Conservation (phyloP, 495 filamentous ascomycete genomes). For the Hypoxylon subgilvum region DNA sequence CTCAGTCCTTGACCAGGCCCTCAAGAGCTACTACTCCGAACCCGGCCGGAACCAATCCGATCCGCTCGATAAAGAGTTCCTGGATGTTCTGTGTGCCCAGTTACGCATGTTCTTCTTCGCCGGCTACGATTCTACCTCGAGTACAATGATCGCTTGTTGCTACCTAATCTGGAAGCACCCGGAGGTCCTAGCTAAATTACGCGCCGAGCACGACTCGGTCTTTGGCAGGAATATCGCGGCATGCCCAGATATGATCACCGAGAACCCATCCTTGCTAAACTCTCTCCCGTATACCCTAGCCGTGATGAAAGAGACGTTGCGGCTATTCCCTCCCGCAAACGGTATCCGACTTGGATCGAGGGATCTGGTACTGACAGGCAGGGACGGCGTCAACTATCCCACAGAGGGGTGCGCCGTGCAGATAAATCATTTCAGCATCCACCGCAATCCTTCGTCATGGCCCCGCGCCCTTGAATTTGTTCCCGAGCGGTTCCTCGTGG, state of each 20-base stretch:
- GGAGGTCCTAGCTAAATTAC: constrained; percentile 43
- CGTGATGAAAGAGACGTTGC: constrained; percentile 57
- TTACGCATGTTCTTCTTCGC: constrained; percentile 41
- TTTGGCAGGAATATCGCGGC: constrained; percentile 39
- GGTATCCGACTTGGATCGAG: constrained; percentile 40
- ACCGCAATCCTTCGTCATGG: constrained; percentile 45
- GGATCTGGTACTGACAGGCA: constrained; percentile 39
- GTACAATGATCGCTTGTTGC: constrained; percentile 48
- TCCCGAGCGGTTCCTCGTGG: constrained; percentile 51
- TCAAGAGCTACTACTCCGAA: constrained; percentile 37
- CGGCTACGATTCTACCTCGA: constrained; percentile 48
- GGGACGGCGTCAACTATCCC: constrained; percentile 40
- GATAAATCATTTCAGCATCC: constrained; percentile 40
- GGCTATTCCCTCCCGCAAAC: constrained; percentile 48
- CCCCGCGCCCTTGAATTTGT: constrained; percentile 43
- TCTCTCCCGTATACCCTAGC: constrained; percentile 53
- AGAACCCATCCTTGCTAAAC: constrained; percentile 49
- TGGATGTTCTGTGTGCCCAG: constrained; percentile 31
- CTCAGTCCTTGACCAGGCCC: constrained; percentile 39
- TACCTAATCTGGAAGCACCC: constrained; percentile 54
- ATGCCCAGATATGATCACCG: constrained; percentile 35
- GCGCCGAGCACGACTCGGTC: constrained; percentile 54
- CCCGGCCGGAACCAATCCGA: constrained; percentile 13
- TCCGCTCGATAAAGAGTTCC: constrained; percentile 30
- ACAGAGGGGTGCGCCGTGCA: constrained; percentile 48